Evolutionary conservation across 1,284 basidiomycete genomes (phyloP).

Genomic region (Ustanciosporium gigantosporum): DNA sequence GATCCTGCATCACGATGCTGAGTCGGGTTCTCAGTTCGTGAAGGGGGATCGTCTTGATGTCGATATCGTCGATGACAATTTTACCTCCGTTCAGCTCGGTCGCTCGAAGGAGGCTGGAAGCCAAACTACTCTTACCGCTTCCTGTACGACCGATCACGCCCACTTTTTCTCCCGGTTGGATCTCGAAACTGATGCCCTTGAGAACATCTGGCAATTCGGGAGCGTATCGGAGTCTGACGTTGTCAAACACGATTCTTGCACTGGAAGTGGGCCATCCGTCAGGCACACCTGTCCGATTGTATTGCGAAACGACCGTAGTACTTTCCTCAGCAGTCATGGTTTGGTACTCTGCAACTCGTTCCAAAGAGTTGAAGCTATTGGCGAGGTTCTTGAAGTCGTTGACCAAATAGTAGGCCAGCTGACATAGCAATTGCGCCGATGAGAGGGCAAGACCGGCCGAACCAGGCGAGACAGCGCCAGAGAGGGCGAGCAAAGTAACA

Average conservation of each 20-base stretch:
- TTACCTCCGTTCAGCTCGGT: slow-evolving; percentile 42
- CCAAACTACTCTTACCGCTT: slow-evolving; percentile 49
- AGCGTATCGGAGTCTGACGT: slow-evolving; percentile 79
- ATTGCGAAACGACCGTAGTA: slow-evolving; percentile 3
- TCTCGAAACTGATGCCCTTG: slow-evolving; percentile 74
- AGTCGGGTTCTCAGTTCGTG: slow-evolving; percentile 60
- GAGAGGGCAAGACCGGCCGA: slow-evolving; percentile 83
- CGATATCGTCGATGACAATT: slow-evolving; percentile 53
- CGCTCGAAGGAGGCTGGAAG: slow-evolving; percentile 21
- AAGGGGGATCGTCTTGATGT: slow-evolving; percentile 36
- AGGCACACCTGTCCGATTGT: slow-evolving; percentile 20
- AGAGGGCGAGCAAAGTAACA: slow-evolving; percentile 70
- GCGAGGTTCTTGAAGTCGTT: slow-evolving; percentile 46
- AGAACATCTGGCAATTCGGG: slow-evolving; percentile 82
- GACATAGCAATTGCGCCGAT: slow-evolving; percentile 53
- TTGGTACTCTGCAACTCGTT: slow-evolving; percentile 85
- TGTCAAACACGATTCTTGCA: slow-evolving; percentile 69
- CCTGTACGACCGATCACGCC: slow-evolving; percentile 66
- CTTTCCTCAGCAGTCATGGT: slow-evolving; percentile 79
- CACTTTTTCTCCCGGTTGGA: slow-evolving; percentile 72
- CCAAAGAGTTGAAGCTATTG: slow-evolving; percentile 71
- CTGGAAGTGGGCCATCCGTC: slow-evolving; percentile 64
- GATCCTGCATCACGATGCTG: slow-evolving; percentile 67
- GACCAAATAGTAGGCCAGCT: slow-evolving; percentile 40
- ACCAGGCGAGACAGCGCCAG: slow-evolving; percentile 72